These are phyloP conservation scores for Cyberlindnera meyerae DNA, from an alignment of 805 yeast species.

Conservation along the genomic window DNA sequence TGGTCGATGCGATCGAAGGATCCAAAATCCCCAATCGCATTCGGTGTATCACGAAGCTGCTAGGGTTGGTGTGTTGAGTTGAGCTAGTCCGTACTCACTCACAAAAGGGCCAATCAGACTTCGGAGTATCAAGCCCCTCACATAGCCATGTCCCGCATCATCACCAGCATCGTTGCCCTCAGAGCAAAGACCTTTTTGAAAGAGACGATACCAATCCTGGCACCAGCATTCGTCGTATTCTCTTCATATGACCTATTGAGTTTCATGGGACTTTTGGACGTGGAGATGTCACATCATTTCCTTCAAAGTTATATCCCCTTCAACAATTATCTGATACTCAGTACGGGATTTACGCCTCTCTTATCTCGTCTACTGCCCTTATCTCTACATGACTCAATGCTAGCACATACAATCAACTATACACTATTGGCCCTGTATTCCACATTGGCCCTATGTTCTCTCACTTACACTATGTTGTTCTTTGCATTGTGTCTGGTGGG, in stretches of 20 bases:
- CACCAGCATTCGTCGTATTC: constrained; percentile 20
- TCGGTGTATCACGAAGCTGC: no score
- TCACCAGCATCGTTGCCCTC: constrained; percentile 1
- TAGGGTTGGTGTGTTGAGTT: no score
- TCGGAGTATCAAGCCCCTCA: no score
- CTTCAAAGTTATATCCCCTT: constrained; percentile 13
- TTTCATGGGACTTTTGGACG: constrained; percentile 1
- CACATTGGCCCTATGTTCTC: constrained; percentile 6
- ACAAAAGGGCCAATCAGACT: no score
- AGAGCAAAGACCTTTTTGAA: constrained; percentile 10
- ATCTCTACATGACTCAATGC: no score
- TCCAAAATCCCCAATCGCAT: no score
- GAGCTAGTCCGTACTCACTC: no score
- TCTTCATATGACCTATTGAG: constrained; percentile 15
- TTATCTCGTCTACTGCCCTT: no score
- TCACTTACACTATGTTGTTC: constrained; percentile 18
- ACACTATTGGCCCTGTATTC: constrained; percentile 8
- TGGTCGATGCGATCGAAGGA: no score
- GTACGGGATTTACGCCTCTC: constrained; percentile 17
- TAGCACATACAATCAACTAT: no score
- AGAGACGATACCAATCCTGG: constrained; percentile 16
- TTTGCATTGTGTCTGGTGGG: constrained; percentile 16
- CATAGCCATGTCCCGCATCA: not conserved
- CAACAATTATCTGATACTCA: constrained; percentile 13
- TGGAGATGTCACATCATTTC: constrained; percentile 14